A percentile compares a stretch with the other conserved stretches of the same genome.
Evolutionary conservation across 495 filamentous ascomycete genomes (phyloP).

Genomic region (Margaritispora aquatica): DNA sequence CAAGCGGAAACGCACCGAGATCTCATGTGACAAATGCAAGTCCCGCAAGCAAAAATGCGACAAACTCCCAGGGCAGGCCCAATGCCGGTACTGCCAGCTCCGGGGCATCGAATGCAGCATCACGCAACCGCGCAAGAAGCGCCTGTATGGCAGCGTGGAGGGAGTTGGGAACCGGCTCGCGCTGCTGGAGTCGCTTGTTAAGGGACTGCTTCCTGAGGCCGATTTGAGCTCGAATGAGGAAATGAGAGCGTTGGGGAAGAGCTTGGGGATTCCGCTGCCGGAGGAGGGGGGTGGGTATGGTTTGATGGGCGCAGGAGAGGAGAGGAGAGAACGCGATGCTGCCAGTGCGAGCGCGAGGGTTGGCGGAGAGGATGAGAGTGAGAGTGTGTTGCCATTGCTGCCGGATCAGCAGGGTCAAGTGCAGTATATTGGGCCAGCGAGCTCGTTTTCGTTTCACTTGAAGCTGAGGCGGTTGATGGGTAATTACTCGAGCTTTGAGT

Average conservation of each 20-base stretch:
- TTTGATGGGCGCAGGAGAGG: neutral
- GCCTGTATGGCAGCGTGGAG: conserved; percentile 32
- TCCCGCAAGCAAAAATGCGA: conserved; percentile 32
- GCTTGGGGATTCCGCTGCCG: conserved; percentile 28
- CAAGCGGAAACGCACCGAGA: conserved; percentile 29
- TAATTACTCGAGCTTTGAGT: conserved; percentile 17
- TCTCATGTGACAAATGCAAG: conserved; percentile 29
- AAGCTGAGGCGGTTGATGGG: conserved; percentile 27
- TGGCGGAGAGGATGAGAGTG: neutral
- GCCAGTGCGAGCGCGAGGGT: neutral
- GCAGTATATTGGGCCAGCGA: conserved; percentile 34
- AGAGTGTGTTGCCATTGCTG: conserved; percentile 15
- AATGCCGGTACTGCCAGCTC: conserved; percentile 28
- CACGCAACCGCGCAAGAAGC: conserved; percentile 32
- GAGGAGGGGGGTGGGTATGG: conserved; percentile 1
- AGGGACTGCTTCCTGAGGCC: conserved; percentile 33
- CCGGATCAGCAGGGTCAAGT: conserved; percentile 30
- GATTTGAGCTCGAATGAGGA: conserved; percentile 28
- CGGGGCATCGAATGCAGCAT: conserved; percentile 29
- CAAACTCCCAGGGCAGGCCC: conserved; percentile 20
- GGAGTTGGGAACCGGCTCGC: conserved; percentile 27
- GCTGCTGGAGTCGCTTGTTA: conserved; percentile 32
- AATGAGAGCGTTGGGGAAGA: conserved; percentile 27
- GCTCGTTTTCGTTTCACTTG: conserved; percentile 30
- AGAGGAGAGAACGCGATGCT: too few species aligned